Evolutionary conservation across 108 stramenopile genomes (phyloP), one percentile per base, ranked within the genome.

Genomic region (Fistulifera solaris): DNA sequence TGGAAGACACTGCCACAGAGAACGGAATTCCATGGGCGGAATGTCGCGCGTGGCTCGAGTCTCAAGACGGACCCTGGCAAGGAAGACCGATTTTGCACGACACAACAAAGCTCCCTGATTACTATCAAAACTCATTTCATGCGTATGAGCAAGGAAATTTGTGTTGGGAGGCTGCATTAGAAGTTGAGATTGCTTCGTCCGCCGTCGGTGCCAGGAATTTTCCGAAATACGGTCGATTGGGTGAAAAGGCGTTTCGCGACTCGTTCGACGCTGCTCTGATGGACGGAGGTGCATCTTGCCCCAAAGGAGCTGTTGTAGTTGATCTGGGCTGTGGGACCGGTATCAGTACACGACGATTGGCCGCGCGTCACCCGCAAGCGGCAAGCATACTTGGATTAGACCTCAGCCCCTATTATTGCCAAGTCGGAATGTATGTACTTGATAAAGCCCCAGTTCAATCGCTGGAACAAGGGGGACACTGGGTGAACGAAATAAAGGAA

Each of bases 311-410:
- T 14, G 39, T 23, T 14, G 15, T 24, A 0, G 52, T 52, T n/a
- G 87, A 89, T 43, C 51, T 89, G 15, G 87, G 87, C 22, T 83
- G 77, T 56, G 87, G 83, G 1, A 85, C 87, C 11, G 87, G 87
- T 2, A 77, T 77, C 24, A 80, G 80, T 40, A 89, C 83, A 27
- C 58, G 87, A 16, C 54, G 81, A 27, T 60, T 85, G 46, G 83
- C 81, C 43, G 78, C 70, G 11, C 63, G 54, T 27, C 15, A 41
- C 40, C 61, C 56, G 24, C 48, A 58, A 11, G 63, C 56, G 13
- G 44, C 15, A 0, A 40, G 5, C 10, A 21, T 82, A 10, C 56
- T 78, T 42, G 87, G 87, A 15, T 65, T 85, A 17, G 87, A 89
- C 58, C 47, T 84, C 17, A 75, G 73, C 15, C 87, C 87, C 8